Percentiles rank a stretch among this genome's conserved stretches.
Conservation (phyloP, 2,329 filamentous ascomycete genomes). For the Cladobotryum protrusum region DNA sequence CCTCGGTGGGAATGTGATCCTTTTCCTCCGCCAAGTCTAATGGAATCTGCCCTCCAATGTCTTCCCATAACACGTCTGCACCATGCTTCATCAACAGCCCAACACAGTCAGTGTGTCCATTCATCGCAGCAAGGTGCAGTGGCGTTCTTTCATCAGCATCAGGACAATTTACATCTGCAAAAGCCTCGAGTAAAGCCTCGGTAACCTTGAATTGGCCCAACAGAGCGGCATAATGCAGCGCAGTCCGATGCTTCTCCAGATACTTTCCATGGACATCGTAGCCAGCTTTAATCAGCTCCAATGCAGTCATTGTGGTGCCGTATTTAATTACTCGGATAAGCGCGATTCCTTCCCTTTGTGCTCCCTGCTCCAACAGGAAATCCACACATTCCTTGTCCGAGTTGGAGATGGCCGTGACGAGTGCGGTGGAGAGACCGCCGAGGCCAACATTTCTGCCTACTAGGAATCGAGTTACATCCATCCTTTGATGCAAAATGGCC, state of each 20-base stretch:
- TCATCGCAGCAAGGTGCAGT: slow-evolving; percentile 1
- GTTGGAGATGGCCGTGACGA: slow-evolving; percentile 2
- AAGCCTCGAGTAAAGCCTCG: neutral
- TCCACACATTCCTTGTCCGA: neutral
- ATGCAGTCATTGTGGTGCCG: neutral
- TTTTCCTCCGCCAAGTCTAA: slow-evolving; percentile 2
- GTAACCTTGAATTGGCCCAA: slow-evolving; percentile 1
- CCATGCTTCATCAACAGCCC: slow-evolving; percentile 2
- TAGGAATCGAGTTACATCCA: neutral
- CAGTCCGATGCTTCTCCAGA: neutral
- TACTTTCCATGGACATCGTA: neutral
- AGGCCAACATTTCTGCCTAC: neutral
- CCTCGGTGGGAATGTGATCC: neutral
- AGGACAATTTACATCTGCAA: slow-evolving; percentile 1
- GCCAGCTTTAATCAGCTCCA: slow-evolving; percentile 4
- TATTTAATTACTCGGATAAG: slow-evolving; percentile 2
- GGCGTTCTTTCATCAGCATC: slow-evolving; percentile 6
- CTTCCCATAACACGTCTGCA: neutral
- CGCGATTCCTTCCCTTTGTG: neutral
- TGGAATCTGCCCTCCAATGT: neutral
- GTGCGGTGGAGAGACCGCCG: neutral
- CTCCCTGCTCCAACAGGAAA: slow-evolving; percentile 5
- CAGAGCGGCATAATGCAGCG: slow-evolving; percentile 1
- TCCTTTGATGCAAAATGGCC: neutral
- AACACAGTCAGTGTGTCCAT: slow-evolving; percentile 3